These are phyloP conservation scores for Laguncularia racemosa DNA, from an alignment of 345 rosid genomes.

Conservation along the genomic window DNA sequence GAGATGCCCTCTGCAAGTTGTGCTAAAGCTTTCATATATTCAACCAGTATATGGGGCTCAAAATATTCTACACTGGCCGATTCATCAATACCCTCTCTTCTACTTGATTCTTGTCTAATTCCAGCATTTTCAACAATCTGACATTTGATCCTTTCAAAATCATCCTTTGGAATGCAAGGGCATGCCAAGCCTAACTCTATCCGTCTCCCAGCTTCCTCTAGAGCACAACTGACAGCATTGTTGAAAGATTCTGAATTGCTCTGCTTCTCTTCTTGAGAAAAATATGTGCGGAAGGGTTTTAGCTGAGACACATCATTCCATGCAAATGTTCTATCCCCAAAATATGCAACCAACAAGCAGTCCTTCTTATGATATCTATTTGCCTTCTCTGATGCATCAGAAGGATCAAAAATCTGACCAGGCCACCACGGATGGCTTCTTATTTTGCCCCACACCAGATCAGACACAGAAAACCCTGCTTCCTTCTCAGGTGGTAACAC, in stretches of 20 bases:
- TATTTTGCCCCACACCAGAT: constrained; percentile 74
- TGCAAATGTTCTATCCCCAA: constrained; percentile 73
- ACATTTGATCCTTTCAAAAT: constrained; percentile 24
- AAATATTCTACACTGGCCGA: constrained; percentile 23
- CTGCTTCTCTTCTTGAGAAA: constrained; percentile 48
- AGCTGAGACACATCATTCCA: constrained; percentile 59
- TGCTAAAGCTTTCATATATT: constrained; percentile 48
- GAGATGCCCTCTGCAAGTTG: constrained; percentile 37
- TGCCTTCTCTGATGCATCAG: constrained; percentile 64
- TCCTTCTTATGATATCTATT: constrained; percentile 51
- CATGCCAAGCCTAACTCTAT: constrained; percentile 50
- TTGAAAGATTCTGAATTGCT: constrained; percentile 46
- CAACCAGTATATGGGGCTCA: constrained; percentile 37
- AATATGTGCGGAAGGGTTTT: constrained; percentile 51
- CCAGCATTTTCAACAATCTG: constrained; percentile 56
- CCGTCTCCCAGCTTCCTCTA: constrained; percentile 58
- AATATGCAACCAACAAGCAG: constrained; percentile 60
- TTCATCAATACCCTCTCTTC: constrained; percentile 24
- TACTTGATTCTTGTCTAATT: constrained; percentile 32
- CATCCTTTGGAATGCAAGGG: constrained; percentile 38
- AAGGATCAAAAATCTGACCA: constrained; percentile 64
- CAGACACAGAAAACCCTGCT: constrained; percentile 40
- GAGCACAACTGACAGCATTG: constrained; percentile 54
- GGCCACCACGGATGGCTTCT: constrained; percentile 91
- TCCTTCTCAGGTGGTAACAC: constrained; percentile 33